phyloP scores from a whole-genome alignment of 768 basidiomycete species.

The Leucosporidium yakuticum region DNA sequence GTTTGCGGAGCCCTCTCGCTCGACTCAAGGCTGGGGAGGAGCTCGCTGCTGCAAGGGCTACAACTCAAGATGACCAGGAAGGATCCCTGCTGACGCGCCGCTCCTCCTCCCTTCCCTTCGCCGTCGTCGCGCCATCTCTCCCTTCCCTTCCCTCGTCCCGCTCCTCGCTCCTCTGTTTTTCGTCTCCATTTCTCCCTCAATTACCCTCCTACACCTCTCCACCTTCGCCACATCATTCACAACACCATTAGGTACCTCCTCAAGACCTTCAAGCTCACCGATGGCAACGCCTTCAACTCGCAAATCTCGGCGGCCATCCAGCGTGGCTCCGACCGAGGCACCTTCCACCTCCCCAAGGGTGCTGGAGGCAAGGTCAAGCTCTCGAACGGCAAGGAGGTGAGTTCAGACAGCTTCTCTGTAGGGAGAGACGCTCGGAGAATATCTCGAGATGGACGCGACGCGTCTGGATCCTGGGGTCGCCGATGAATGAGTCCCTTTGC shows the following conservation, averaged over 20 bases:
- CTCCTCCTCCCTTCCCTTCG: not conserved
- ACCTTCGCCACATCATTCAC: constrained; percentile 1
- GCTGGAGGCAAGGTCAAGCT: constrained; percentile 70
- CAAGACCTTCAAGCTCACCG: constrained; percentile 70
- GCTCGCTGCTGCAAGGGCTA: not conserved
- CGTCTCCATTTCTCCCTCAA: not conserved
- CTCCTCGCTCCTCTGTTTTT: not conserved
- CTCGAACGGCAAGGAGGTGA: constrained; percentile 62
- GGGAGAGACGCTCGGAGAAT: too few species aligned
- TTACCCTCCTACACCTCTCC: not conserved
- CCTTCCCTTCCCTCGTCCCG: not conserved
- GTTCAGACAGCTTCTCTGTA: constrained; percentile 24
- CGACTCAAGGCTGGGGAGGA: not conserved
- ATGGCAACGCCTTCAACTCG: constrained; percentile 66
- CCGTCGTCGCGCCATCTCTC: not conserved
- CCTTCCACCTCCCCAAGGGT: constrained; percentile 85
- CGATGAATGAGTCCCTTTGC: not conserved
- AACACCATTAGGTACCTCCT: constrained; percentile 64
- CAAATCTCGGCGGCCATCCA: constrained; percentile 75
- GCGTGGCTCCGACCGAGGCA: constrained; percentile 71
- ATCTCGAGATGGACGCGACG: too few species aligned
- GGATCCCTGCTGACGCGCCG: not conserved
- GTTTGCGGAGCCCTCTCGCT: not conserved
- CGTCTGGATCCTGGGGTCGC: too few species aligned
- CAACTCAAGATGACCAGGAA: too few species aligned